Evolutionary conservation across 257 asterid species (phyloP), one percentile per base, ranked within the genome.

Genomic region (Cruciata laevipes): DNA sequence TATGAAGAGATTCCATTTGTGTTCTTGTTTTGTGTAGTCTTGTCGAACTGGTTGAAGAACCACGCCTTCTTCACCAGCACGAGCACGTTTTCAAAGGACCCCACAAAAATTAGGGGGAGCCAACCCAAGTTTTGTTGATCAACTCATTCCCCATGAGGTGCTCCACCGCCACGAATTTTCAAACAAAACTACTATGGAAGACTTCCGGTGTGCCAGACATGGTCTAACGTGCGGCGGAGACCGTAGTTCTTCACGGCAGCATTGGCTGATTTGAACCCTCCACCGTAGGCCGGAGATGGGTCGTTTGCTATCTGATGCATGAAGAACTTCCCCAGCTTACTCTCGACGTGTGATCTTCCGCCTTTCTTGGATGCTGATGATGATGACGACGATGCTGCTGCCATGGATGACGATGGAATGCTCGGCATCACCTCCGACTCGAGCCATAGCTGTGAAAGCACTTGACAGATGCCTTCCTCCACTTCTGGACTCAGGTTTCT

Each of bases 401-500:
- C 82, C 16, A 74, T 66, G 21, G 87, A 83, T 18, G 86, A 67
- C 9, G 88, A 77, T 62, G 91, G 74, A 73, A 79, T 72, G 65
- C 72, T 76, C 74, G 95, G 88, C 79, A 82, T 70, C 63, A 89
- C 90, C 79, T 91, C 98, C n/a, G 97, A 79, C 65, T 90, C 82
- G 55, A 73, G 96, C 99, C 99, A 94, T 85, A 88, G 83, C 79
- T 87, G 83, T 20, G 99, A 86, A 38, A 90, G 87, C 56, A 94
- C 96, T 79, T 90, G 97, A 61, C 99, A 94, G 72, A 94, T 94
- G 13, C 99, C 99, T 82, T 94, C 99, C 70, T 94, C 99, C 35
- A 94, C 87, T 75, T 84, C 93, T 0, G 95, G 89, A 73, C 73
- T 79, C 31, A 94, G 91, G 70, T 85, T 89, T 1, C 91, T 79